A percentile compares a stretch with the other conserved stretches of the same genome.
phyloP scores from a whole-genome alignment of 2,329 filamentous ascomycete species.

The Hypocreales sp. region DNA sequence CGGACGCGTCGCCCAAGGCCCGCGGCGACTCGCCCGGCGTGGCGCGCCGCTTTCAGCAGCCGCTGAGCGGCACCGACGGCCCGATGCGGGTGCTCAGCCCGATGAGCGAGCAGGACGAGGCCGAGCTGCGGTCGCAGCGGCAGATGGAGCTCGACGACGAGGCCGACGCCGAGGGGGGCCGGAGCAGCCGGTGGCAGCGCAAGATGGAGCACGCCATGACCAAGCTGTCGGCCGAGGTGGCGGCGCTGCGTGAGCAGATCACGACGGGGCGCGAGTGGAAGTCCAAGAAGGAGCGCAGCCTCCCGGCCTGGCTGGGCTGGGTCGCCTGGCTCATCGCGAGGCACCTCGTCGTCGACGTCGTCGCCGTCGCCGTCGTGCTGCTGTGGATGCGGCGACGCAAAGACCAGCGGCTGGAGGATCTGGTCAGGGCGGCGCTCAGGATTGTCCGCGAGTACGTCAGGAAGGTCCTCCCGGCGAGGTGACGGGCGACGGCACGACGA shows the following conservation, averaged over 20 bases:
- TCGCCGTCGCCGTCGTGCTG: constrained; percentile 49
- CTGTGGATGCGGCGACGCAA: constrained; percentile 59
- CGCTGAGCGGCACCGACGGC: constrained; percentile 31
- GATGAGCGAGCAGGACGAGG: constrained; percentile 70
- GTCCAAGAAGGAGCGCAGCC: constrained; percentile 45
- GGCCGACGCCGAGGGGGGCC: constrained; percentile 20
- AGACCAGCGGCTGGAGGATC: constrained; percentile 56
- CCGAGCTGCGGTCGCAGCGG: constrained; percentile 36
- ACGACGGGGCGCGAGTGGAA: constrained; percentile 59
- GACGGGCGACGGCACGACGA: constrained; percentile 9
- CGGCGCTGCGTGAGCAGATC: constrained; percentile 82
- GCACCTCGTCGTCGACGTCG: constrained; percentile 58
- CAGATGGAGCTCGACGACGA: constrained; percentile 30
- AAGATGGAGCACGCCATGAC: constrained; percentile 76
- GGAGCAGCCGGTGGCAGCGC: constrained; percentile 53
- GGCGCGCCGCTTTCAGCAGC: constrained; percentile 28
- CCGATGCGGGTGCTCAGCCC: constrained; percentile 64
- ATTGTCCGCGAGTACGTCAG: constrained; percentile 42
- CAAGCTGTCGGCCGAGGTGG: constrained; percentile 82
- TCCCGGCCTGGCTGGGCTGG: constrained; percentile 58
- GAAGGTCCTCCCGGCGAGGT: constrained; percentile 42
- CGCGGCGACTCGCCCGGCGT: constrained; percentile 14
- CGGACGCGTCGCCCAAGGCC: constrained; percentile 38
- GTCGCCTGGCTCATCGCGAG: constrained; percentile 53
- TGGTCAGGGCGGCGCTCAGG: constrained; percentile 49